Percentiles rank a stretch among this genome's conserved stretches.
Evolutionary conservation across 2,329 filamentous ascomycete genomes (phyloP).

Genomic region (Ophiostoma tasmaniense): DNA sequence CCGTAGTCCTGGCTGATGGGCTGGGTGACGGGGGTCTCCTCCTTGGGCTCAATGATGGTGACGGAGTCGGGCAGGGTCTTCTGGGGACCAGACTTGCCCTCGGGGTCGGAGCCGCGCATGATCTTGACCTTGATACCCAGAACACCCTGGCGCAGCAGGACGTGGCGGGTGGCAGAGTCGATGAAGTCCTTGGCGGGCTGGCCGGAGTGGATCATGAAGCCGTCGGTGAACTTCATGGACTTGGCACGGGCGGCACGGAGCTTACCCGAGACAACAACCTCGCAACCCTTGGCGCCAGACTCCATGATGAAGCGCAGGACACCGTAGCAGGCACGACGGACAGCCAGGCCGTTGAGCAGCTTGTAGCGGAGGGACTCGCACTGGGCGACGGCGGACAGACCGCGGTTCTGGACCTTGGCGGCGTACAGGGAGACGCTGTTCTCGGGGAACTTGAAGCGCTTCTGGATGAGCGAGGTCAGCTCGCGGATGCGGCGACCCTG

Average conservation of each 20-base stretch:
- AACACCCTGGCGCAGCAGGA: slow-evolving; percentile 98
- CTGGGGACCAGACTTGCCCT: slow-evolving; percentile 96
- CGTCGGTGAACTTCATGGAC: slow-evolving; percentile 99
- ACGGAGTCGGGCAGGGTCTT: slow-evolving; percentile 97
- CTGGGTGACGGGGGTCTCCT: slow-evolving; percentile 91
- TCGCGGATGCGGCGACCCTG: slow-evolving; percentile 99
- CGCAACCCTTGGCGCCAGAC: slow-evolving; percentile 98
- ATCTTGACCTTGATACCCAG: slow-evolving; percentile 99
- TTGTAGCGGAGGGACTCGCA: slow-evolving; percentile 99
- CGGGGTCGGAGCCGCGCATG: slow-evolving; percentile 98
- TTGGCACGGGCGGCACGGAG: slow-evolving; percentile 97
- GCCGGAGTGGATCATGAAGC: slow-evolving; percentile 99
- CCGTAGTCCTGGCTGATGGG: slow-evolving; percentile 98
- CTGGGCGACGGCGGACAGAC: slow-evolving; percentile 98
- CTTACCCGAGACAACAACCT: slow-evolving; percentile 99
- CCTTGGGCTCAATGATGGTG: slow-evolving; percentile 99
- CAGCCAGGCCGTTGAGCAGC: slow-evolving; percentile 98
- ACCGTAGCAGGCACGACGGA: slow-evolving; percentile 98
- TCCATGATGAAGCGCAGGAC: slow-evolving; percentile 99
- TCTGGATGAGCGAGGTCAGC: slow-evolving; percentile 99
- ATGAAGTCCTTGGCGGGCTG: slow-evolving; percentile 99
- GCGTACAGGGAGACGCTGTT: slow-evolving; percentile 99
- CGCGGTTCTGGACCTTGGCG: slow-evolving; percentile 99
- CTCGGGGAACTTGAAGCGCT: slow-evolving; percentile 99
- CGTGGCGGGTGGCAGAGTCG: slow-evolving; percentile 95